These are phyloP conservation scores for Agrocybe praecox DNA, from an alignment of 768 basidiomycete genomes.

Conservation along the genomic window DNA sequence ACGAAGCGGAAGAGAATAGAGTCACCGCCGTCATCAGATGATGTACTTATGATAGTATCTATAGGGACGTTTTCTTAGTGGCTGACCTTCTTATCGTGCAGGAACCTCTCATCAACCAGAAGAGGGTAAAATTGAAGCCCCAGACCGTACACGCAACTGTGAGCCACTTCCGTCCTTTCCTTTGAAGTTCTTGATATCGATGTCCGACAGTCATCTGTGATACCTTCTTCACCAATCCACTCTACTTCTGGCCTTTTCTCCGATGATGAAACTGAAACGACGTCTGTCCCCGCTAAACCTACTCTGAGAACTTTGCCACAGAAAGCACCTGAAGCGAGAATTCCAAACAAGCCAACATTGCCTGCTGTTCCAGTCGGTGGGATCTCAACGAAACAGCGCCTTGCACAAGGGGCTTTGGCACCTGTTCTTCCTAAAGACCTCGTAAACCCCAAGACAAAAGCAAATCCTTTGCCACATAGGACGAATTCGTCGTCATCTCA, in stretches of 20 bases:
- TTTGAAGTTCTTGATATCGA: neutral
- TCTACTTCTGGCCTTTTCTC: neutral
- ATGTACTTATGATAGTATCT: slow-evolving; percentile 1
- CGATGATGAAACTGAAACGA: neutral
- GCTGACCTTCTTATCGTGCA: neutral
- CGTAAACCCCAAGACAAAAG: slow-evolving; percentile 14
- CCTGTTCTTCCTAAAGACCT: slow-evolving; percentile 38
- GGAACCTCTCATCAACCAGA: neutral
- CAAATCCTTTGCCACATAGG: slow-evolving; percentile 4
- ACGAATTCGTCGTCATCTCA: slow-evolving; percentile 1
- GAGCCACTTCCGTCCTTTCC: neutral
- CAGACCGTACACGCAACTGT: neutral
- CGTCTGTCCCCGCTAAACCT: slow-evolving; percentile 5
- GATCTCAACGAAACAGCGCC: slow-evolving; percentile 53
- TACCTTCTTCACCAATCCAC: neutral
- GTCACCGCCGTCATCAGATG: slow-evolving; percentile 12
- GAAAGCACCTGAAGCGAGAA: slow-evolving; percentile 20
- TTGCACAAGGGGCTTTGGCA: slow-evolving; percentile 41
- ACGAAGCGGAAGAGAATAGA: slow-evolving; percentile 15
- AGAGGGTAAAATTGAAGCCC: neutral
- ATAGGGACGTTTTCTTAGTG: slow-evolving; percentile 3
- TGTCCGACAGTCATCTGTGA: neutral
- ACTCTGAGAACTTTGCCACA: slow-evolving; percentile 19
- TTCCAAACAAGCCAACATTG: slow-evolving; percentile 14
- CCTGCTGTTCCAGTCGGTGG: slow-evolving; percentile 29